Percentiles rank a stretch among this genome's conserved stretches.
Conservation (phyloP, 257 asterid species). For the Solanum etuberosum region DNA sequence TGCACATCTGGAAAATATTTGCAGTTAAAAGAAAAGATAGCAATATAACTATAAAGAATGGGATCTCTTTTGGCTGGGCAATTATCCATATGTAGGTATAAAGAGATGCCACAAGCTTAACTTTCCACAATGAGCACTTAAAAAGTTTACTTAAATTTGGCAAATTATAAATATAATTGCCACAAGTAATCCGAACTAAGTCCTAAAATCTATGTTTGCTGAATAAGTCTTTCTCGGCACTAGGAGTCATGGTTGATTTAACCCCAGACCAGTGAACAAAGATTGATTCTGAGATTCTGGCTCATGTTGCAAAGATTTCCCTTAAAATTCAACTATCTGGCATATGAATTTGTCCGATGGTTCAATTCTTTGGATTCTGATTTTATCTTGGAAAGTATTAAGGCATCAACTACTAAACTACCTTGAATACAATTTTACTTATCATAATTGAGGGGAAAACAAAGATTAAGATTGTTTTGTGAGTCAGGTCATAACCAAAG, state of each 20-base stretch:
- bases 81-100: background rate
- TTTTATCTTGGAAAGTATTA: background rate
- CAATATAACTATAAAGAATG: background rate
- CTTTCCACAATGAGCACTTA: background rate
- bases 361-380: background rate
- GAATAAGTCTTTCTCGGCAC: background rate
- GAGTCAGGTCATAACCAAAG: background rate
- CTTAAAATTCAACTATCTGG: background rate
- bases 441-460: background rate
- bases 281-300: background rate
- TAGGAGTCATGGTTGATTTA: background rate
- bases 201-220: background rate
- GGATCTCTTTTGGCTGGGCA: background rate
- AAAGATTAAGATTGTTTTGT: background rate
- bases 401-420: background rate
- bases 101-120: background rate
- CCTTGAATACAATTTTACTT: background rate
- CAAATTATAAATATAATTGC: background rate
- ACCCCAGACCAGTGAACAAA: background rate
- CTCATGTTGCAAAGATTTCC: background rate
- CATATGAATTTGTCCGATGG: background rate
- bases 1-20: background rate
- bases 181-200: background rate
- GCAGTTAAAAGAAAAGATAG: background rate
- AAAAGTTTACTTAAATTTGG: background rate